Base-by-base conservation (phyloP, 805 yeast genomes). In the Saturnispora besseyi region DNA sequence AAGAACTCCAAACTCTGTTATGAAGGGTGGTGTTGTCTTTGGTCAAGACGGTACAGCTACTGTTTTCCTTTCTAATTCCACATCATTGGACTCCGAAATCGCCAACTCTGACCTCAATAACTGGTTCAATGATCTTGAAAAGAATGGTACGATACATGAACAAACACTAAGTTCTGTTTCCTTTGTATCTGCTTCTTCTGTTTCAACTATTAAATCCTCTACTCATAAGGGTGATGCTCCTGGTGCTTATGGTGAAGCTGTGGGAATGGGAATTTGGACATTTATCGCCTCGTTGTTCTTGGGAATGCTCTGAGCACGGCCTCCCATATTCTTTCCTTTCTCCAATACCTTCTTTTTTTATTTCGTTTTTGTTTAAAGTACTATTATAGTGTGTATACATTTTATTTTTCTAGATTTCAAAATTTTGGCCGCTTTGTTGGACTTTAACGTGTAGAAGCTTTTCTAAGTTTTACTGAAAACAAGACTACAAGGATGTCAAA, bases 1-100 rank as follows among this genome's bases (percentile, higher is more conserved):
- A 52, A 77, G 91, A 72, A 75, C 77, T 46, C 70, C 75, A 44
- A 48, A 56, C 9, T 59, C 68, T 8, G 67, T 74, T 18, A 81
- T 82, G 87, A 68, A 56, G 49, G 91, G 91, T 51, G 91, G 90
- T 63, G 88, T 82, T 44, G 74, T 78, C 6, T 82, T 84, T 57
- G 86, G 77, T 52, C 65, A 76, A 48, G 71, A 73, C 54, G 88
- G 88, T 41, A 71, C 70, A 41, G 82, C 78, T 15, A 65, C 77
- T n/a, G 80, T 81, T 5, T 84, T 82, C 65, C 53, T 82, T 53
- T 74, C 82, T 33, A 75, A 81, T 59, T 62, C 65, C 30, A 76
- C 86, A 31, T 46, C 70, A 1, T 72, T 82, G 53, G 79, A 73
- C 56, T 57, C 60, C 2, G 59, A 73, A n/a, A 59, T 84, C 29